Percentiles rank a stretch among this genome's conserved stretches.
Evolutionary conservation across 441 rosid species (phyloP).

Genomic region (Adansonia gregorii): DNA sequence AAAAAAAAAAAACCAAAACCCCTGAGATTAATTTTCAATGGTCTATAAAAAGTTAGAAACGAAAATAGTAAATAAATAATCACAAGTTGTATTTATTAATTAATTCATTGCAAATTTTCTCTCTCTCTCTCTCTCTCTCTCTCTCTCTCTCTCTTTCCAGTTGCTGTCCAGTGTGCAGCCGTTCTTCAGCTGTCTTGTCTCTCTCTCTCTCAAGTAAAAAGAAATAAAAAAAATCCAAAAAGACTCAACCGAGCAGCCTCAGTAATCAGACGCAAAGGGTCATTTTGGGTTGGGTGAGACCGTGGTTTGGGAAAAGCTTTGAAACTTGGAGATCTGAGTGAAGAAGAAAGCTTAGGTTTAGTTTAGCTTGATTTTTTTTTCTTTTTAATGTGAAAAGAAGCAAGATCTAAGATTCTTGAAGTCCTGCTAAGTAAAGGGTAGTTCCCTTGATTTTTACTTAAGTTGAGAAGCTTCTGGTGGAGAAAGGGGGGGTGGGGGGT

Average conservation of each 20-base stretch:
- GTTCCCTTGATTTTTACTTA: conserved; percentile 14
- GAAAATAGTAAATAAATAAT: too few relatives aligned
- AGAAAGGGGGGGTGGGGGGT: conserved; percentile 33
- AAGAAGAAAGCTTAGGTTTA: conserved; percentile 20
- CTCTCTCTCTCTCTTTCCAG: not conserved
- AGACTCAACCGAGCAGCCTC: conserved; percentile 21
- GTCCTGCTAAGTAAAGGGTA: not conserved
- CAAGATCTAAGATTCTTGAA: conserved; percentile 20
- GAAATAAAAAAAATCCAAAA: not conserved
- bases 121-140: too few relatives aligned
- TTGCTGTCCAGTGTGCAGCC: not conserved
- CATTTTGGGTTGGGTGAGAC: not conserved
- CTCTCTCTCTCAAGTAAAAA: not conserved
- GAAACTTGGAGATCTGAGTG: conserved; percentile 22
- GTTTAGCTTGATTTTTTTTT: conserved; percentile 16
- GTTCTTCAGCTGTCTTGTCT: not conserved
- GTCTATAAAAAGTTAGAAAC: too few relatives aligned
- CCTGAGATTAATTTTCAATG: too few relatives aligned
- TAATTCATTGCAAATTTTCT: too few relatives aligned
- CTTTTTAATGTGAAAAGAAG: conserved; percentile 3
- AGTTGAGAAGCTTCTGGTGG: conserved; percentile 31
- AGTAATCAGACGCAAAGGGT: not conserved
- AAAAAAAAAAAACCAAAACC: too few relatives aligned
- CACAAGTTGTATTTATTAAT: too few relatives aligned
- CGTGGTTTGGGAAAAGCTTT: not conserved